A percentile compares a stretch with the other conserved stretches of the same genome.
Evolutionary conservation across 768 basidiomycete genomes (phyloP).

Genomic region (Lentinula raphanica): DNA sequence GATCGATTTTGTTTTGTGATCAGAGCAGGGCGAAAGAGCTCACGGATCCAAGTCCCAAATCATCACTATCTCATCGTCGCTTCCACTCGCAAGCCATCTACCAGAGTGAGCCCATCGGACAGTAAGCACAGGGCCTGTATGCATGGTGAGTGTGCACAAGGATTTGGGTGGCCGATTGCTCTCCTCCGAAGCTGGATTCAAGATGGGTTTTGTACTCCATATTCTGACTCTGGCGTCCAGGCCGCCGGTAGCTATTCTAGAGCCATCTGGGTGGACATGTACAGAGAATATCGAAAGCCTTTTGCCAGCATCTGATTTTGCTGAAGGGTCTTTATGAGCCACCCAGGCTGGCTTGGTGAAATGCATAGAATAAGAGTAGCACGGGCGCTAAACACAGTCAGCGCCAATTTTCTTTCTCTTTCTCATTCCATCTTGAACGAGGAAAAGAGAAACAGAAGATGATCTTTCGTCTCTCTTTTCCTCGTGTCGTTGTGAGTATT

Average conservation of each 20-base stretch:
- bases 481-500: too few species aligned
- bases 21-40: slow-evolving; percentile 28
- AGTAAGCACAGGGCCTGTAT: slow-evolving; percentile 87
- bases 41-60: slow-evolving; percentile 97
- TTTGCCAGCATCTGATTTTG: slow-evolving; percentile 62
- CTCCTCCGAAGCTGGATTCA: slow-evolving; percentile 64
- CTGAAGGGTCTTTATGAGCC: slow-evolving; percentile 63
- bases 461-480: too few species aligned
- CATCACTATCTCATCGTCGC: slow-evolving; percentile 94
- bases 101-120: slow-evolving; percentile 95
- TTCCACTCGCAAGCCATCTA: slow-evolving; percentile 90
- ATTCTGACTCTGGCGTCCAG: slow-evolving; percentile 94
- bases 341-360: slow-evolving; percentile 91
- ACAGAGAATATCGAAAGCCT: slow-evolving; percentile 86
- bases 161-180: slow-evolving; percentile 77
- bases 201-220: slow-evolving; percentile 94
- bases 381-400: neutral
- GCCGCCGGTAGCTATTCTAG: slow-evolving; percentile 94
- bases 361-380: slow-evolving; percentile 42
- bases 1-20: neutral
- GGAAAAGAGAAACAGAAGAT: too few species aligned
- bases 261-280: slow-evolving; percentile 93
- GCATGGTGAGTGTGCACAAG: slow-evolving; percentile 87
- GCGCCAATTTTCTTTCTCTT: too few species aligned
- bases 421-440: too few species aligned